Base-by-base conservation (phyloP, 2,329 filamentous ascomycete genomes). In the Nemania bipapillata region DNA sequence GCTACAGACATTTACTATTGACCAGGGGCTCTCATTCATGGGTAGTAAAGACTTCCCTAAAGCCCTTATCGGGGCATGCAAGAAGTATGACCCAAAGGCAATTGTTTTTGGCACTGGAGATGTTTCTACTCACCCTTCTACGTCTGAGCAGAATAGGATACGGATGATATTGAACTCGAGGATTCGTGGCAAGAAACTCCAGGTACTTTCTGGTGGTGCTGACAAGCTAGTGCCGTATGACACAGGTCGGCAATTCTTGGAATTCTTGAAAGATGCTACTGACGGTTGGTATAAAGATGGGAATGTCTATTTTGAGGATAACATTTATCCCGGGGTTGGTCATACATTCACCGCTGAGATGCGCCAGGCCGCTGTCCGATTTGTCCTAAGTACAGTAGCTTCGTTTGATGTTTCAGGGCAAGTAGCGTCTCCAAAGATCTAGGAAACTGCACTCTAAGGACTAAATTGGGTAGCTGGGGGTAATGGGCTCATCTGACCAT, bases 1-100 rank as follows among this genome's bases (percentile, higher is more conserved):
- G 75, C 82, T 91, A 11, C 72, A 84, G 15, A 87, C 88, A 0
- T 93, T 86, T 80, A 86, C 85, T 0, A 79, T 83, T 1, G 84
- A 85, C 12, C 82, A 86, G 17, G 83, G 90, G 0, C 79, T 83
- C 0, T 80, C 85, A 0, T 96, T 98, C 75, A 77, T 96, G 0
- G 93, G 93, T 2, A 94, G 91, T 65, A 82, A 81, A 45, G 91
- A 94, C 76, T 97, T 97, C 74, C 94, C 95, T 0, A 78, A 80
- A 0, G 85, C 88, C 0, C 85, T 97, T 6, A 81, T 94, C 0
- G 80, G 85, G 0, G 85, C 88, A 0, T 87, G 93, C 32, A 81
- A 85, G 24, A 86, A 85, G 62, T 87, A 86, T 67, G 96, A 99
- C 74, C 94, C 95, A 0, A 91, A 91, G 22, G 90, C 87, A 1